Evolutionary conservation across 495 filamentous ascomycete species (phyloP).

Genomic region (Copromyces sp.): DNA sequence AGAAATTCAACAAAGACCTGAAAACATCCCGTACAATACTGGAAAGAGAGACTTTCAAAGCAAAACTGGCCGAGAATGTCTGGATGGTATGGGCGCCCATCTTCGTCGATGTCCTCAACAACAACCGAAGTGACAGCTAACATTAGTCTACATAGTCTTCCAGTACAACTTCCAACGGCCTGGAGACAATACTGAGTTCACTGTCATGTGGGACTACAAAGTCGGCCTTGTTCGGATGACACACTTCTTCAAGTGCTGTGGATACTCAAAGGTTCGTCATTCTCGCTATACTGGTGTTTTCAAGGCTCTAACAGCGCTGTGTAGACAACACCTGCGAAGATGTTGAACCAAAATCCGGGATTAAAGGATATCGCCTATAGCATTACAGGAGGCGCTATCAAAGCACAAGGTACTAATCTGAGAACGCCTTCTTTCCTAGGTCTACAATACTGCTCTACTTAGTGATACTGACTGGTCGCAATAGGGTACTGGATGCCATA

Average conservation of each 20-base stretch:
- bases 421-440: not conserved
- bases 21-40: slow-evolving; percentile 87
- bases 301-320: not conserved
- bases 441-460: not conserved
- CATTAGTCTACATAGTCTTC: slow-evolving; percentile 50
- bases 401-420: slow-evolving; percentile 64
- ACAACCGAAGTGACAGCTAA: slow-evolving; percentile 1
- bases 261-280: slow-evolving; percentile 66
- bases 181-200: slow-evolving; percentile 54
- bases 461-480: not conserved
- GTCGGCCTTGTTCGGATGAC: slow-evolving; percentile 92
- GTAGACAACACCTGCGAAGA: slow-evolving; percentile 77
- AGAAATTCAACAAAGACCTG: slow-evolving; percentile 54
- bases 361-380: slow-evolving; percentile 80
- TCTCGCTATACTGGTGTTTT: not conserved
- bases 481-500: slow-evolving; percentile 97
- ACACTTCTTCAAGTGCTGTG: slow-evolving; percentile 83
- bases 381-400: slow-evolving; percentile 86
- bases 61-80: slow-evolving; percentile 75
- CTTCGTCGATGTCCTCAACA: not conserved
- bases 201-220: slow-evolving; percentile 94
- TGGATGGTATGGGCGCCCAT: slow-evolving; percentile 56
- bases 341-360: slow-evolving; percentile 67
- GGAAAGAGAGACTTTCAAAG: slow-evolving; percentile 79
- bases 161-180: slow-evolving; percentile 79